Evolutionary conservation across 2,329 filamentous ascomycete genomes (phyloP).

Genomic region (Xylaria sp.): DNA sequence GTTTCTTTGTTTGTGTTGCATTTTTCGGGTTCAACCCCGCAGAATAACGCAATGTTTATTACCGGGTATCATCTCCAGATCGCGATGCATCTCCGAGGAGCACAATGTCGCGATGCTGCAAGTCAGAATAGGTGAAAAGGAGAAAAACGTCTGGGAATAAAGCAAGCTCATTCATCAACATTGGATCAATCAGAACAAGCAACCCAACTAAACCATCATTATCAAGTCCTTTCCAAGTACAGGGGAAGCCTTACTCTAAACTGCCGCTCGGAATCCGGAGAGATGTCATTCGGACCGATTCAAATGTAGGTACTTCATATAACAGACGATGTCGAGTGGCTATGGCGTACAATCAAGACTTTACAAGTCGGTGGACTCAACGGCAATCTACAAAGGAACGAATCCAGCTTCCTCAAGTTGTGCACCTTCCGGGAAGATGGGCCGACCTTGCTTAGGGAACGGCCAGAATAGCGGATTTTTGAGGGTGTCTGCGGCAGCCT

Average conservation of each 20-base stretch:
- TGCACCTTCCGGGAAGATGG: constrained; percentile 45
- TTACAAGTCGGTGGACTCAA: not conserved
- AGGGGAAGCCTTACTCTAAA: constrained; percentile 15
- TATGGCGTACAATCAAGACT: not conserved
- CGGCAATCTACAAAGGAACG: constrained; percentile 32
- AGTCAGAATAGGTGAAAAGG: too few relatives aligned
- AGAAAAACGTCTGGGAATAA: too few relatives aligned
- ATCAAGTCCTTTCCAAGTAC: constrained; percentile 7
- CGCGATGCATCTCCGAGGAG: not conserved
- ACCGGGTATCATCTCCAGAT: not conserved
- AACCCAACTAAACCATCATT: not conserved
- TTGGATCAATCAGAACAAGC: too few relatives aligned
- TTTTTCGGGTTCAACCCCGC: not conserved
- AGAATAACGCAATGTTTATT: not conserved
- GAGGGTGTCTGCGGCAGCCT: constrained; percentile 32
- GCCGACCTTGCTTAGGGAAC: constrained; percentile 55
- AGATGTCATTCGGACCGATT: not conserved
- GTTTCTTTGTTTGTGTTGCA: not conserved
- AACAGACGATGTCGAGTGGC: not conserved
- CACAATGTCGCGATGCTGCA: not conserved
- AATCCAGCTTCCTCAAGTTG: constrained; percentile 50
- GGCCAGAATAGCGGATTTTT: constrained; percentile 57
- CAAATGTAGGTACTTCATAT: not conserved
- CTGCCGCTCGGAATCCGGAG: constrained; percentile 1
- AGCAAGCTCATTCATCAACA: too few relatives aligned